A percentile compares a stretch with the other conserved stretches of the same genome.
phyloP scores from a whole-genome alignment of 495 filamentous ascomycete species.

The Penicillium egyptiacum region DNA sequence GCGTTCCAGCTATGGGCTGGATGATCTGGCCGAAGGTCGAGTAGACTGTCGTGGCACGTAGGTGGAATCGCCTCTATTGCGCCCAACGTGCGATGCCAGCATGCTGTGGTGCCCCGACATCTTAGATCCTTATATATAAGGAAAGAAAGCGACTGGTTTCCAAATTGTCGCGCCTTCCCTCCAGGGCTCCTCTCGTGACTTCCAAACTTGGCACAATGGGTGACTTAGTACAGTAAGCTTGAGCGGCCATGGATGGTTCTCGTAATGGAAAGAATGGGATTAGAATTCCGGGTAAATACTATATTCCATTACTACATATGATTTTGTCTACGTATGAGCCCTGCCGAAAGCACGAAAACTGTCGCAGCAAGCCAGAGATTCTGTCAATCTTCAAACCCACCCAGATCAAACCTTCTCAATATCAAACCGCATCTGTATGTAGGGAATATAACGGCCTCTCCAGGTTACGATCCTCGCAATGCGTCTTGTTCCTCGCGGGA shows the following conservation, averaged over 20 bases:
- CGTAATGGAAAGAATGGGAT: neutral
- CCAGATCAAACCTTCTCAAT: neutral
- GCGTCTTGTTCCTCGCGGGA: neutral
- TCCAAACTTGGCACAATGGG: too few species aligned
- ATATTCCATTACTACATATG: neutral
- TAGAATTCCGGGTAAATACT: neutral
- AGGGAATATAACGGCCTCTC: neutral
- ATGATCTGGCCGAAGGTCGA: constrained; percentile 47
- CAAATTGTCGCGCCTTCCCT: too few species aligned
- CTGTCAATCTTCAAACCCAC: neutral
- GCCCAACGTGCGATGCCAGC: constrained; percentile 25
- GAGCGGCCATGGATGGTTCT: neutral
- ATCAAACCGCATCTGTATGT: neutral
- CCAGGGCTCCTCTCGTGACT: too few species aligned
- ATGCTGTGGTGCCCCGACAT: too few species aligned
- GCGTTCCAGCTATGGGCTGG: constrained; percentile 43
- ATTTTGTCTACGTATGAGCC: neutral
- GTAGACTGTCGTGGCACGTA: constrained; percentile 53
- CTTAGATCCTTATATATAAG: too few species aligned
- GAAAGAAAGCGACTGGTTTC: too few species aligned
- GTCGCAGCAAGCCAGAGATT: neutral
- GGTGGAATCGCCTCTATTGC: constrained; percentile 44
- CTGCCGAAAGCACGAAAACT: neutral
- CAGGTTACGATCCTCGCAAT: neutral
- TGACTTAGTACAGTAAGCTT: neutral